These are phyloP conservation scores for Parietichytrium sp. DNA, from an alignment of 108 stramenopile genomes.

Conservation along the genomic window DNA sequence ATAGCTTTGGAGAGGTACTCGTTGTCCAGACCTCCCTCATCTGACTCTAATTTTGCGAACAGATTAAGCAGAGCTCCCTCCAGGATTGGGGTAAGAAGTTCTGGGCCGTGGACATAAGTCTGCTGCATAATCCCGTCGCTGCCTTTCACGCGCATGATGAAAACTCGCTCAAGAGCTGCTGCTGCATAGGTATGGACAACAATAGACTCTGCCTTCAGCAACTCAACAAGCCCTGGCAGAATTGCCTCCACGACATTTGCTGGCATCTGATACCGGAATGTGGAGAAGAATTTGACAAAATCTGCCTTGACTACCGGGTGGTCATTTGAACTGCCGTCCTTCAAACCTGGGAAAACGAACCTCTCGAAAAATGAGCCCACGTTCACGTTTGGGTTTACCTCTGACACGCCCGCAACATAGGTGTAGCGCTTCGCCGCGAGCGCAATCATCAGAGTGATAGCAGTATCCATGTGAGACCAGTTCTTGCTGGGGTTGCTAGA, in stretches of 20 bases:
- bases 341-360: background rate
- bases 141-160: conserved; percentile 65
- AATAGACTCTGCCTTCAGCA: conserved; percentile 67
- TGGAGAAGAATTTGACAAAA: conserved; percentile 83
- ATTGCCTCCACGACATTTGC: conserved; percentile 65
- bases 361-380: background rate
- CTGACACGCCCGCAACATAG: conserved; percentile 73
- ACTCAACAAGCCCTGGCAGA: conserved; percentile 71
- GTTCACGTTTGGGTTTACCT: conserved; percentile 66
- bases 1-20: conserved; percentile 96
- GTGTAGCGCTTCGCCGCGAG: conserved; percentile 79
- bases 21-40: conserved; percentile 79
- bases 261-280: conserved; percentile 90
- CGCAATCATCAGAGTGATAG: conserved; percentile 89
- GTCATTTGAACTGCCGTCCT: conserved; percentile 36
- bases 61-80: conserved; percentile 77
- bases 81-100: conserved; percentile 72
- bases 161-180: conserved; percentile 78
- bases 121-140: conserved; percentile 8
- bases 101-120: conserved; percentile 65
- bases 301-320: conserved; percentile 89
- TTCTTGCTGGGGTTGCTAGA: conserved; percentile 59
- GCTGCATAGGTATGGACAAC: conserved; percentile 96
- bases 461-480: conserved; percentile 89
- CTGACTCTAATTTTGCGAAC: conserved; percentile 77